Base-by-base conservation (phyloP, 345 rosid species). In the Carallia pectinifolia region DNA sequence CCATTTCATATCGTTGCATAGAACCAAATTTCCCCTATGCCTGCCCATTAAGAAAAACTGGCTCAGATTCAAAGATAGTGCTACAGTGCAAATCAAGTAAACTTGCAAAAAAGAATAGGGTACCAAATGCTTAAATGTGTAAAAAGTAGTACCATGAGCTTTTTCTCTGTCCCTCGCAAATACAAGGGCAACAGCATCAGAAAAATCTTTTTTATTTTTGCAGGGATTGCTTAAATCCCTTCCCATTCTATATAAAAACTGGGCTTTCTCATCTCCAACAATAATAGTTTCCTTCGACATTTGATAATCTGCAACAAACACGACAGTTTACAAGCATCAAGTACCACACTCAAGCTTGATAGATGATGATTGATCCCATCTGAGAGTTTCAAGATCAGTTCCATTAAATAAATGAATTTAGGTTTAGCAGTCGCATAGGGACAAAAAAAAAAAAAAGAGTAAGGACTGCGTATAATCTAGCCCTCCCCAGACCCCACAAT, bases 161-260 rank as follows among this genome's bases (percentile, higher is more conserved):
- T 82, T 85, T 72, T 82, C 73, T 82, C 82, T 84, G 67, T 89
- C 93, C 79, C 81, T 87, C 54, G 90, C 90, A 79, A 94, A 85
- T 53, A 88, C 77, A 48, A 91, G 85, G 68, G 95, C 91, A 71
- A 82, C 80, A 23, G 91, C 85, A 79, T 10, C 74, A 17, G 68
- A 19, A 66, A 6, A 19, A 66, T 27, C 19, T 63, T 53, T 69
- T 17, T 13, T 8, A 31, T 27, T 58, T 66, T 40, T 68, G 47
- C 62, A 39, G 59, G 67, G 15, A 76, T 68, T 75, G 71, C 71
- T 73, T 31, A 66, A 44, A 29, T 76, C 79, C 68, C 64, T 59
- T 15, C 72, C 73, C 68, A 79, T 73, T 81, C 78, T 81, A 70
- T 80, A 88, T 68, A 76, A 62, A 66, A 82, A 82, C 31, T 27